Percentiles rank a stretch among this genome's conserved stretches.
Evolutionary conservation across 2,329 filamentous ascomycete species (phyloP).

Genomic region (Fusarium siculi): DNA sequence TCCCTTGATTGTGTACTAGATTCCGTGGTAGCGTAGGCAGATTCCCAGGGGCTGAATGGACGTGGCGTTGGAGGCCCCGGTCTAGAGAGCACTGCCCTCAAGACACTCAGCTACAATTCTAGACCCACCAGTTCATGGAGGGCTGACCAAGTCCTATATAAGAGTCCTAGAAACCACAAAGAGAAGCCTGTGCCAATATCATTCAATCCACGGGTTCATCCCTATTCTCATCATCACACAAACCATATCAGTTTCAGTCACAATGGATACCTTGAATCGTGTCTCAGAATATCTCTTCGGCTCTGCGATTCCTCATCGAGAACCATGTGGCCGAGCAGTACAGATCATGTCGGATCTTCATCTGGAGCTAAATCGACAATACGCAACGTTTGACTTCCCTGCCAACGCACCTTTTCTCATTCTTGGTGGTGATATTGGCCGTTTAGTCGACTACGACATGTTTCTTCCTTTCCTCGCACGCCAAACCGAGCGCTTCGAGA

Average conservation of each 20-base stretch:
- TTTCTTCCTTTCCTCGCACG: conserved; percentile 57
- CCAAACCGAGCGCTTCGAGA: conserved; percentile 55
- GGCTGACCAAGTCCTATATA: conserved; percentile 24
- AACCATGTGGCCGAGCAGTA: conserved; percentile 36
- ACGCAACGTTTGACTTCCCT: conserved; percentile 54
- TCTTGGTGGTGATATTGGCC: conserved; percentile 62
- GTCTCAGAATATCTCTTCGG: conserved; percentile 38
- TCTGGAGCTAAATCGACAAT: conserved; percentile 58
- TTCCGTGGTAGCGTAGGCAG: conserved; percentile 21
- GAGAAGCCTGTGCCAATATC: background rate
- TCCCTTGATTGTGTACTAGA: background rate
- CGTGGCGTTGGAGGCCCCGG: conserved; percentile 35
- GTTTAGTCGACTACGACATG: conserved; percentile 57
- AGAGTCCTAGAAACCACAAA: conserved; percentile 13
- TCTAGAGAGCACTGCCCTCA: conserved; percentile 35
- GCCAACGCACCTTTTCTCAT: conserved; percentile 56
- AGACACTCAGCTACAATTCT: conserved; percentile 1
- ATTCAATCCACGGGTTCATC: background rate
- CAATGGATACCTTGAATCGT: conserved; percentile 30
- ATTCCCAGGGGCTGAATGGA: conserved; percentile 15
- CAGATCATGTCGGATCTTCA: conserved; percentile 62
- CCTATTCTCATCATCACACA: background rate
- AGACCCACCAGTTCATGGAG: conserved; percentile 17
- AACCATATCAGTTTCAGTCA: background rate
- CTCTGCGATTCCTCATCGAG: conserved; percentile 10